phyloP scores from a whole-genome alignment of 148 eudicot genomes.

The Rhododendron williamsianum region DNA sequence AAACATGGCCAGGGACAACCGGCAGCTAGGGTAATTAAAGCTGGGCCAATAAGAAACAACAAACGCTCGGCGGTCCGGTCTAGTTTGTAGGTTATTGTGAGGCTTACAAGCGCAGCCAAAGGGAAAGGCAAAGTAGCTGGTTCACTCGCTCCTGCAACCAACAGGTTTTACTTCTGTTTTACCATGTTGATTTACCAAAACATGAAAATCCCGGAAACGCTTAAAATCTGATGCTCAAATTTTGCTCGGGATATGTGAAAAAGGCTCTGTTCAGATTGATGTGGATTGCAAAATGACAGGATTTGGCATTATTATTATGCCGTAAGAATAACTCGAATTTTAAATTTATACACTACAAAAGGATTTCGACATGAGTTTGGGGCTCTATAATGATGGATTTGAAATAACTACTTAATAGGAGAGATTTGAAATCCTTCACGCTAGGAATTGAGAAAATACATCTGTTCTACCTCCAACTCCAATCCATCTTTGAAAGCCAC shows the following conservation, averaged over 20 bases:
- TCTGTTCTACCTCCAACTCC: neutral
- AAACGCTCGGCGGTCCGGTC: slow-evolving; percentile 64
- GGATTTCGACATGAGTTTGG: neutral
- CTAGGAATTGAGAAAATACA: neutral
- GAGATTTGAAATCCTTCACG: neutral
- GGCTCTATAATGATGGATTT: neutral
- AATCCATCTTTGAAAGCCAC: neutral
- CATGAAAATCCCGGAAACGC: neutral
- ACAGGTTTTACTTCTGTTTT: neutral
- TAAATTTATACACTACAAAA: neutral
- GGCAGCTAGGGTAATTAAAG: slow-evolving; percentile 62
- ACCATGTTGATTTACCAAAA: neutral
- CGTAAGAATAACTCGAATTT: neutral
- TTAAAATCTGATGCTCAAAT: neutral
- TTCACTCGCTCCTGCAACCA: slow-evolving; percentile 59
- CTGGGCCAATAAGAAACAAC: slow-evolving; percentile 69
- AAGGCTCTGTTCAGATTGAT: neutral
- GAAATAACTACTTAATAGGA: neutral
- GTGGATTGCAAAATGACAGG: neutral
- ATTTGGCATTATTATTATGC: neutral
- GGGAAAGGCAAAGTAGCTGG: slow-evolving; percentile 82
- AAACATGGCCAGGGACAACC: slow-evolving; percentile 99
- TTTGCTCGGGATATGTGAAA: neutral
- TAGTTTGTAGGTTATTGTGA: slow-evolving; percentile 87
- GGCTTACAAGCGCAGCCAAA: slow-evolving; percentile 86